Evolutionary conservation across 306 rosid species (phyloP), one percentile per base, ranked within the genome.

Genomic region (Casuarina cunninghamiana): DNA sequence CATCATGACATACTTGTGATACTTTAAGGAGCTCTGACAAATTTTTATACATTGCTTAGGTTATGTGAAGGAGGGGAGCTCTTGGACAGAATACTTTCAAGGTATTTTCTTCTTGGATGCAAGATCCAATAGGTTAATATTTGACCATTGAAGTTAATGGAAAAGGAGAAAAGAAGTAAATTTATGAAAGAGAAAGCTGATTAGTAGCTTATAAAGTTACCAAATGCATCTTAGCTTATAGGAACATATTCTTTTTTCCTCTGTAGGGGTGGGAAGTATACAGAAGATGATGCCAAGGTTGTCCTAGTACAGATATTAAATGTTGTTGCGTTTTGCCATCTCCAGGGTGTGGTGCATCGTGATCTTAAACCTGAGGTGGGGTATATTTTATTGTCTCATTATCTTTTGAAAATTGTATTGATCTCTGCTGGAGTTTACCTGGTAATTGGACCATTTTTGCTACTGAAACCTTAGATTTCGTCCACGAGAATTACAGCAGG

Each of bases 51-150:
- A 43, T 73, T 37, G 76, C 73, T 80, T 83, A 94, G 98, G 83
- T 89, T 94, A 71, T 94, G 98, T 3, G 90, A 91, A 85, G 98
- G 98, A 75, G 98, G 98, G 63, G 98, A 94, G 86, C 98, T 94
- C 76, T 90, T 94, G 82, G 97, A 91, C 75, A 90, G 94, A 85
- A 94, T 94, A 84, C 88, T 94, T 57, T 87, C 91, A 13, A 91
- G 98, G 98, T 94, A 84, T 60, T 49, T 46, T 45, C 70, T 86
- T 60, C 44, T 73, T 16, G 72, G 74, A 69, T 10, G 41, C 17
- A 55, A 74, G 53, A 41, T 82, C 68, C 17, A 61, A 43, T 80
- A n/a, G 21, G 10, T 49, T 77, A 51, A 21, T 26, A 57, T 55
- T 75, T 72, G 46, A 72, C 10, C 70, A 73, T 60, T 54, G 21